Base-by-base conservation (phyloP, 139 green algal species). In the Astrephomene gubernaculifera region DNA sequence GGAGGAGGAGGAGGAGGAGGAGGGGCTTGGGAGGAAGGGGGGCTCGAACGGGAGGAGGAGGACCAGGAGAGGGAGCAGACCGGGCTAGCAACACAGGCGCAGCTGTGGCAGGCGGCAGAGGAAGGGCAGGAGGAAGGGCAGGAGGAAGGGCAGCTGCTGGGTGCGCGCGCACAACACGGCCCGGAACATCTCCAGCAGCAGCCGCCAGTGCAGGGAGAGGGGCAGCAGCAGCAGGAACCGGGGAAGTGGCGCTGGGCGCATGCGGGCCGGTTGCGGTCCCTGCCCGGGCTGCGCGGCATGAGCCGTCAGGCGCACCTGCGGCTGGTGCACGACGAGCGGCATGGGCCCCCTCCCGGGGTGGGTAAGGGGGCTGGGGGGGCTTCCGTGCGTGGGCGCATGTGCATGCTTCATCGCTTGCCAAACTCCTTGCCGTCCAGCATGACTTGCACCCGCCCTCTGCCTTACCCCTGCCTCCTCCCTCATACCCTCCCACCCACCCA, bases 321-420 rank as follows among this genome's bases (percentile, higher is more conserved):
- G 27, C 8, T 82, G 31, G 70, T 79, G 24, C 67, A 79, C 41
- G 80, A 78, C 39, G 69, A 61, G 67, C 29, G 39, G 33, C 49
- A 86, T 45, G 67, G 76, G 2, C 2, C 76, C n/a, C 25, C 61
- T 39, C 76, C 76, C 0, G 41, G 49, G 76, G 76, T 83, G 76
- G 2, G 76, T 36, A 25, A 21, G 6, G 33, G n/a, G n/a, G n/a
- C n/a, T n/a, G n/a, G n/a, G n/a, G n/a, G n/a, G n/a, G n/a, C n/a
- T n/a, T n/a, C n/a, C n/a, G n/a, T n/a, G n/a, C n/a, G n/a, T n/a
- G n/a, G n/a, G n/a, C n/a, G n/a, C n/a, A n/a, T n/a, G n/a, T n/a
- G n/a, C n/a, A n/a, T n/a, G n/a, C n/a, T n/a, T n/a, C n/a, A n/a
- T n/a, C n/a, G n/a, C n/a, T n/a, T n/a, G n/a, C n/a, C n/a, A n/a